Evolutionary conservation across 2,329 filamentous ascomycete species (phyloP).

Genomic region (Raffaelea ambrosiae): DNA sequence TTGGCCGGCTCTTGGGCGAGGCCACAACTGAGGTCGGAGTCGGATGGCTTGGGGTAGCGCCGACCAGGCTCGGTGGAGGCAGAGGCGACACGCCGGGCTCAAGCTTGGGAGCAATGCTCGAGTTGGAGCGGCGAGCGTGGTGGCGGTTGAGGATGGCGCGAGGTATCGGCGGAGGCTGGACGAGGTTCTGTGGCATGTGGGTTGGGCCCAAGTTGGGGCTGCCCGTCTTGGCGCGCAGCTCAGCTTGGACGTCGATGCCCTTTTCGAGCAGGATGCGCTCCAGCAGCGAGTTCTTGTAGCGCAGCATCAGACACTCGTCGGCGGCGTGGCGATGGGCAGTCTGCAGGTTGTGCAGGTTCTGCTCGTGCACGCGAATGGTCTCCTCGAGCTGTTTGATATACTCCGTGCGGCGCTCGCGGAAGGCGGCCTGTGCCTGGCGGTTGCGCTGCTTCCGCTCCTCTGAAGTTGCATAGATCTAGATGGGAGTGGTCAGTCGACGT

Average conservation of each 20-base stretch:
- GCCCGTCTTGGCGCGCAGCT: constrained; percentile 85
- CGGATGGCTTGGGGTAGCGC: constrained; percentile 13
- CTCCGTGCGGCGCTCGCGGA: constrained; percentile 91
- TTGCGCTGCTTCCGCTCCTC: constrained; percentile 98
- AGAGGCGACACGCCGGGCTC: constrained; percentile 43
- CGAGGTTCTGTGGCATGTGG: constrained; percentile 57
- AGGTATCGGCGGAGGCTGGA: constrained; percentile 69
- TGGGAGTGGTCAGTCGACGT: background rate
- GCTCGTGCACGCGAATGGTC: constrained; percentile 94
- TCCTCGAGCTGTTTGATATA: constrained; percentile 99
- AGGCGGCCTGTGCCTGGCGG: constrained; percentile 92
- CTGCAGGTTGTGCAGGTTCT: constrained; percentile 84
- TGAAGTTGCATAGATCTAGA: constrained; percentile 92
- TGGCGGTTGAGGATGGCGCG: constrained; percentile 75
- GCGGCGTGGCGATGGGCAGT: constrained; percentile 89
- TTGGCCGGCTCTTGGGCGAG: constrained; percentile 68
- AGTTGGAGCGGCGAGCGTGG: constrained; percentile 61
- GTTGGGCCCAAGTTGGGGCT: constrained; percentile 71
- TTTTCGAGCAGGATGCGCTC: constrained; percentile 95
- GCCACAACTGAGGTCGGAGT: constrained; percentile 43
- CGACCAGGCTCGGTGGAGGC: constrained; percentile 28
- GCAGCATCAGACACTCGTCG: constrained; percentile 95
- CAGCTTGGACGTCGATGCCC: constrained; percentile 95
- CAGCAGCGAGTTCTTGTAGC: constrained; percentile 95
- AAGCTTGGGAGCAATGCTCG: constrained; percentile 67